Evolutionary conservation across 805 yeast species (phyloP).

Genomic region (Candida schatavii): DNA sequence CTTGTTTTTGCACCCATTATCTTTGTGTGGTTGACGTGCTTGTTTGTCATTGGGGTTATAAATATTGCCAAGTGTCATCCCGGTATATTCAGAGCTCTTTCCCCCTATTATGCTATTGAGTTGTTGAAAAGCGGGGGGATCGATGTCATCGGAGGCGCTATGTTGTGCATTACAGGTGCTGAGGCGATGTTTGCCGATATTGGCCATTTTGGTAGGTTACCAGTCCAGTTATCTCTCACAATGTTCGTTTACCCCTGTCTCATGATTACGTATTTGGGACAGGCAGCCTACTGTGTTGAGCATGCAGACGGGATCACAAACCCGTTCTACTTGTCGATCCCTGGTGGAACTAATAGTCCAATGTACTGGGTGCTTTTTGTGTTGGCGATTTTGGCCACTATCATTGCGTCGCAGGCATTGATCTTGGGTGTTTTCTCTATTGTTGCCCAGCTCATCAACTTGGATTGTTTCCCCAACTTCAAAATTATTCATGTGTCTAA

Average conservation of each 20-base stretch:
- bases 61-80: slow-evolving; percentile 44
- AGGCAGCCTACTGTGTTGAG: slow-evolving; percentile 46
- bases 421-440: slow-evolving; percentile 56
- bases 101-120: slow-evolving; percentile 51
- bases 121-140: slow-evolving; percentile 38
- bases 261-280: slow-evolving; percentile 55
- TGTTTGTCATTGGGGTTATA: slow-evolving; percentile 45
- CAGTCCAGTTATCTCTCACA: slow-evolving; percentile 48
- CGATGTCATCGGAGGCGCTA: slow-evolving; percentile 47
- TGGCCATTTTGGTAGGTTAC: slow-evolving; percentile 51
- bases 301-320: slow-evolving; percentile 40
- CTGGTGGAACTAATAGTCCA: slow-evolving; percentile 44
- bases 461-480: slow-evolving; percentile 54
- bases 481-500: slow-evolving; percentile 45
- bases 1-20: slow-evolving; percentile 53
- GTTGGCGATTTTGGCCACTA: slow-evolving; percentile 51
- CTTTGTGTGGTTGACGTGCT: slow-evolving; percentile 47
- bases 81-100: slow-evolving; percentile 44
- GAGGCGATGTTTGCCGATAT: slow-evolving; percentile 67
- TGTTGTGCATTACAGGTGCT: slow-evolving; percentile 56
- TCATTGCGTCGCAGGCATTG: slow-evolving; percentile 61
- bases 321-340: slow-evolving; percentile 49
- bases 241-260: slow-evolving; percentile 51
- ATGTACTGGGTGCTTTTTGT: slow-evolving; percentile 52
- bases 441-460: slow-evolving; percentile 48